A percentile compares a stretch with the other conserved stretches of the same genome.
Evolutionary conservation across 2,329 filamentous ascomycete genomes (phyloP).

Genomic region (Aspergillus niger): DNA sequence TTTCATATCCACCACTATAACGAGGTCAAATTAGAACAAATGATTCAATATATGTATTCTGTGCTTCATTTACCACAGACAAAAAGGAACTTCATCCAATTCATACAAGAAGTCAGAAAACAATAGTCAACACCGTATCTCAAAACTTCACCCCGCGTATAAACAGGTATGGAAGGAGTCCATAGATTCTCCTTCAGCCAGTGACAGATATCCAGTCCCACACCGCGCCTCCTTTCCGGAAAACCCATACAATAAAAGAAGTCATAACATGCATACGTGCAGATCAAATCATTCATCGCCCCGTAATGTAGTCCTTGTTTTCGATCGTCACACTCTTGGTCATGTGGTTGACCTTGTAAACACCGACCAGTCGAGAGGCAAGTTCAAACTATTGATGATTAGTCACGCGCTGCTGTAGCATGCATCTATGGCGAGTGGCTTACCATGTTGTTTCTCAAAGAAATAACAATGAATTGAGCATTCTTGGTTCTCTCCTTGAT

Average conservation of each 20-base stretch:
- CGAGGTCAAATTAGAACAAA: no score
- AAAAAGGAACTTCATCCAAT: neutral
- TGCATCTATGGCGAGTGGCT: conserved; percentile 3
- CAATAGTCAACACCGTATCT: neutral
- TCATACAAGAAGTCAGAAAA: conserved; percentile 8
- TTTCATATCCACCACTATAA: no score
- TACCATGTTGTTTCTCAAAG: conserved; percentile 93
- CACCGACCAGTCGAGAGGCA: conserved; percentile 88
- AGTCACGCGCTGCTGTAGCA: neutral
- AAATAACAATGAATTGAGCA: conserved; percentile 98
- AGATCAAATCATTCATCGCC: conserved; percentile 28
- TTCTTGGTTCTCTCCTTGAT: conserved; percentile 99
- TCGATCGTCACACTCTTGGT: conserved; percentile 90
- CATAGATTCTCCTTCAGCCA: neutral
- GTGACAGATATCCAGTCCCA: conserved; percentile 4
- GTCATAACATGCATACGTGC: conserved; percentile 1
- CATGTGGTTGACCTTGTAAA: conserved; percentile 99
- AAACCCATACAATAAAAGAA: conserved; percentile 1
- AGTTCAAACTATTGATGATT: conserved; percentile 73
- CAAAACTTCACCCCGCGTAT: neutral
- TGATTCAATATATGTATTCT: no score
- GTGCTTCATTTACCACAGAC: no score
- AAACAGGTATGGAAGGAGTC: neutral
- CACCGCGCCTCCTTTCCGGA: conserved; percentile 5
- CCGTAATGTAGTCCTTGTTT: conserved; percentile 72